Conservation (phyloP, 768 basidiomycete genomes). For the Mycena leptocephala region DNA sequence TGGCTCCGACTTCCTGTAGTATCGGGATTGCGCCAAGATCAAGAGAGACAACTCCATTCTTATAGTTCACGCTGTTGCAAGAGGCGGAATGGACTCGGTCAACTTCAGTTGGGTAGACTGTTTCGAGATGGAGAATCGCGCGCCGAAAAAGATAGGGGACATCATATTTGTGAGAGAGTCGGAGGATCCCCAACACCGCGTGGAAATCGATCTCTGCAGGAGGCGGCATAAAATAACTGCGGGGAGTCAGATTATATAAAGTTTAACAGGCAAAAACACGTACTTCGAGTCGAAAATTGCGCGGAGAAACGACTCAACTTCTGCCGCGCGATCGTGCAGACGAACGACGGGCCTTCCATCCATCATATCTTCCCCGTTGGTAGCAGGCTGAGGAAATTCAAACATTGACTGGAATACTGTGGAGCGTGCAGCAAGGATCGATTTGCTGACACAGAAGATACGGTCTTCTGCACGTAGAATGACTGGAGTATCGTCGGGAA, state of each 20-base stretch:
- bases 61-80: too few relatives aligned
- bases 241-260: background rate
- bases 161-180: slow-evolving; percentile 7
- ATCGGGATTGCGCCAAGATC: background rate
- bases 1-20: background rate
- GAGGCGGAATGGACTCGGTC: too few relatives aligned
- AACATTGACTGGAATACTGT: slow-evolving; percentile 1
- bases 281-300: slow-evolving; percentile 9
- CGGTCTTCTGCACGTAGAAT: background rate
- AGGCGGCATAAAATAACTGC: slow-evolving; percentile 17
- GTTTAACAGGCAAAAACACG: background rate
- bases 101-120: background rate
- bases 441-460: background rate
- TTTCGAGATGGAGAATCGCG: slow-evolving; percentile 11
- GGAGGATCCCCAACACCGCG: background rate
- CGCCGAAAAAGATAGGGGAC: background rate
- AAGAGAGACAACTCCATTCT: background rate
- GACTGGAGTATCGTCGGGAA: background rate
- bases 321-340: background rate
- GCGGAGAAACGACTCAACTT: background rate
- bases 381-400: background rate
- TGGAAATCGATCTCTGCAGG: background rate
- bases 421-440: slow-evolving; percentile 8
- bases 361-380: background rate
- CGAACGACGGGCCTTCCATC: background rate